Conservation (phyloP, 2,329 filamentous ascomycete species). For the Diaporthe sp. region DNA sequence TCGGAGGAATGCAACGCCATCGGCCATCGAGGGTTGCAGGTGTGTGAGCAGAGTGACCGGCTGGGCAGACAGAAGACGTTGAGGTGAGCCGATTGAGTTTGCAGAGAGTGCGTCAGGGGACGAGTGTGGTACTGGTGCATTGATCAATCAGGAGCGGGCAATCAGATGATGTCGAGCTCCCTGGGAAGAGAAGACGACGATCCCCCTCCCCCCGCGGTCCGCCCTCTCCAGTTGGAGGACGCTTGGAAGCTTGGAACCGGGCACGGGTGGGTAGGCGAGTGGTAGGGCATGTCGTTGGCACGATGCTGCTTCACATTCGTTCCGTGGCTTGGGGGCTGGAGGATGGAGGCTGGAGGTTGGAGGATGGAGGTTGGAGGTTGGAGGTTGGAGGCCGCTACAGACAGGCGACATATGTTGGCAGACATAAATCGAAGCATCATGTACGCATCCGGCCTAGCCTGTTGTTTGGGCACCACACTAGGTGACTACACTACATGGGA, state of each 20-base stretch:
- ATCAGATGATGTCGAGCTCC: too few species aligned
- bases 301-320: constrained; percentile 4
- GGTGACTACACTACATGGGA: too few species aligned
- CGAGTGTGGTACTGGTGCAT: neutral
- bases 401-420: too few species aligned
- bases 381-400: too few species aligned
- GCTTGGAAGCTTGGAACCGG: neutral
- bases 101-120: constrained; percentile 10
- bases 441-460: neutral
- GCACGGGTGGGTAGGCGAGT: too few species aligned
- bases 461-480: neutral
- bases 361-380: too few species aligned
- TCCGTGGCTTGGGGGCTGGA: neutral
- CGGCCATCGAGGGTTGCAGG: constrained; percentile 14
- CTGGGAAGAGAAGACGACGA: neutral
- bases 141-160: constrained; percentile 21
- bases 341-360: too few species aligned
- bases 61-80: neutral
- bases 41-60: neutral
- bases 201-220: too few species aligned
- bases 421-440: neutral
- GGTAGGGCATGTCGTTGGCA: too few species aligned
- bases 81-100: constrained; percentile 16
- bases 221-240: too few species aligned
- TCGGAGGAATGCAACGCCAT: neutral